Conservation (phyloP, 305 asterid species). For the Solanum aculeatissimum region DNA sequence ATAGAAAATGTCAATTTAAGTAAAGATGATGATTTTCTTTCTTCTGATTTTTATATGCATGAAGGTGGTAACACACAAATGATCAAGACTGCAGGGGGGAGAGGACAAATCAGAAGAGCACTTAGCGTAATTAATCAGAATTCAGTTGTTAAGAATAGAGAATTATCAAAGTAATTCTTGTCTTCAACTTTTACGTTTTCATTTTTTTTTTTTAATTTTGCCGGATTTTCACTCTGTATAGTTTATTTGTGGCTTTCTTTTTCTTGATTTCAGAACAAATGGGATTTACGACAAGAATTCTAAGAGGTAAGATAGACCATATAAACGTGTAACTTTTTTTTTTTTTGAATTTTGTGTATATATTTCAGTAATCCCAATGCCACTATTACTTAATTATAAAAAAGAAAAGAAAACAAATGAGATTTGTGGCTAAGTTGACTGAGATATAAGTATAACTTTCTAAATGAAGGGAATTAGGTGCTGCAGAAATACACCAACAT, state of each 20-base stretch:
- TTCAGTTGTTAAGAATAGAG: constrained; percentile 40
- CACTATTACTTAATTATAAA: neutral
- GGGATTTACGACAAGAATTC: constrained; percentile 34
- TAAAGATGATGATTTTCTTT: neutral
- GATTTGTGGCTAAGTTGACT: neutral
- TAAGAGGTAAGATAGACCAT: constrained; percentile 33
- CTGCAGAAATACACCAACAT: constrained; percentile 39
- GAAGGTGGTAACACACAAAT: constrained; percentile 27
- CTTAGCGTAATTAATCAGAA: constrained; percentile 48
- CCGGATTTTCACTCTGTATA: neutral
- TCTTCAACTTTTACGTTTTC: neutral
- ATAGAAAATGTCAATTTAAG: neutral
- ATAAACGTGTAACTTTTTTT: neutral
- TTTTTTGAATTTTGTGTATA: neutral
- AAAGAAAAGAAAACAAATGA: neutral
- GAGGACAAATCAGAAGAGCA: constrained; percentile 47
- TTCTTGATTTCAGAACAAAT: constrained; percentile 23
- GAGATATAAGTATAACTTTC: neutral
- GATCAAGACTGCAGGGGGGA: constrained; percentile 49
- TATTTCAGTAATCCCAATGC: neutral
- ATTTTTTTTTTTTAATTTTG: neutral
- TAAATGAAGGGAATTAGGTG: constrained; percentile 40
- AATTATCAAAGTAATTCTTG: constrained; percentile 41
- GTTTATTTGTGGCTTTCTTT: neutral
- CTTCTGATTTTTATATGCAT: neutral